Conservation (phyloP, 495 filamentous ascomycete genomes). For the Neurospora sp. region DNA sequence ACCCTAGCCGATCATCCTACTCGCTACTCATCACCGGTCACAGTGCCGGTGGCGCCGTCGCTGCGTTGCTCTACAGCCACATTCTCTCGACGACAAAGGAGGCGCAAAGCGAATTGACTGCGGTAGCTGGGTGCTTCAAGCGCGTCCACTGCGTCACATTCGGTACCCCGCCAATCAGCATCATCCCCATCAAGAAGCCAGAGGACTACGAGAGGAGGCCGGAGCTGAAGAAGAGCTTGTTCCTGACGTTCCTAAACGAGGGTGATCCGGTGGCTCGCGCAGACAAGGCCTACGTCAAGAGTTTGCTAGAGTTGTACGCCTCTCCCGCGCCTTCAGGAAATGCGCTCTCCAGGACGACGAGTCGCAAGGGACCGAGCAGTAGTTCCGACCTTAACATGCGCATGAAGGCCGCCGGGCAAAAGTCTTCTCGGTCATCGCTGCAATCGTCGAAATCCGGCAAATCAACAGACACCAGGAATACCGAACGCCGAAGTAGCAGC, state of each 20-base stretch:
- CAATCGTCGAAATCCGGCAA: constrained; percentile 19
- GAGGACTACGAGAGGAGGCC: constrained; percentile 15
- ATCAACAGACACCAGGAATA: constrained; percentile 3
- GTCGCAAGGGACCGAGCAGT: constrained; percentile 4
- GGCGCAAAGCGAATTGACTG: constrained; percentile 53
- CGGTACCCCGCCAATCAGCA: constrained; percentile 64
- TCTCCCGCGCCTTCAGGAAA: constrained; percentile 41
- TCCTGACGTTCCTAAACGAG: constrained; percentile 72
- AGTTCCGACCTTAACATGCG: not conserved
- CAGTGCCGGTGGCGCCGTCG: constrained; percentile 73
- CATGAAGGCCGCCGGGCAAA: constrained; percentile 12
- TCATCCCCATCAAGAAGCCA: constrained; percentile 55
- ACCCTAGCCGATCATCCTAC: constrained; percentile 53
- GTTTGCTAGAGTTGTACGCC: constrained; percentile 59
- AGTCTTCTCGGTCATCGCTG: constrained; percentile 18
- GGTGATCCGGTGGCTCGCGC: constrained; percentile 72
- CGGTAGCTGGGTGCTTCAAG: constrained; percentile 57
- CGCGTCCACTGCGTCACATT: constrained; percentile 75
- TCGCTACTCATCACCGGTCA: constrained; percentile 76
- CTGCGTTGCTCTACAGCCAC: constrained; percentile 65
- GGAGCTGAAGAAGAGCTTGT: constrained; percentile 50
- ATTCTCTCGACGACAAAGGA: constrained; percentile 50
- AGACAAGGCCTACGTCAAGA: constrained; percentile 61
- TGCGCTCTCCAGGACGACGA: not conserved
- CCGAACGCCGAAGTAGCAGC: constrained; percentile 7